A percentile compares a stretch with the other conserved stretches of the same genome.
These are phyloP conservation scores for Pseudocercospora ulei DNA, from an alignment of 2,329 filamentous ascomycete genomes.

Conservation along the genomic window DNA sequence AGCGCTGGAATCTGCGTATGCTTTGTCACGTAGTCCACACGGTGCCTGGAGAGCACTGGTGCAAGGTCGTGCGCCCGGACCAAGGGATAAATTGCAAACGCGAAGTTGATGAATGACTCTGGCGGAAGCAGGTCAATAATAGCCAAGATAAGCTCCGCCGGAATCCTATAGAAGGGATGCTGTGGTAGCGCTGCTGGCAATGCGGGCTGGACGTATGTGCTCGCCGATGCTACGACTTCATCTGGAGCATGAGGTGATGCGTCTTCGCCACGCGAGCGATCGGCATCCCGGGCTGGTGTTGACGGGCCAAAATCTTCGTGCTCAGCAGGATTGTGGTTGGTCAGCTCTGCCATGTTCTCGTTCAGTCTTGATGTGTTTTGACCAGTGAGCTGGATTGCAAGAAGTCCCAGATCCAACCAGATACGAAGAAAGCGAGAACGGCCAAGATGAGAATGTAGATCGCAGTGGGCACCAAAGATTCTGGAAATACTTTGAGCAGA, in stretches of 20 bases:
- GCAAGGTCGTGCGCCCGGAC: constrained; percentile 36
- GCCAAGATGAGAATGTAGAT: constrained; percentile 58
- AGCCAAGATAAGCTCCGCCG: constrained; percentile 41
- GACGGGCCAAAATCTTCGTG: too few species aligned
- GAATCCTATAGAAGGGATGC: constrained; percentile 37
- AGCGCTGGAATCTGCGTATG: constrained; percentile 27
- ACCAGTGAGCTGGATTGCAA: constrained; percentile 18
- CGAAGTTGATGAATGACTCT: constrained; percentile 40
- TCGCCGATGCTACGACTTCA: too few species aligned
- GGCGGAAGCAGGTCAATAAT: constrained; percentile 38
- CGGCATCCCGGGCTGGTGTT: too few species aligned
- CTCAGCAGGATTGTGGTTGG: neutral
- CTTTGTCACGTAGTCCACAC: constrained; percentile 30
- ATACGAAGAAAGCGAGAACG: constrained; percentile 44
- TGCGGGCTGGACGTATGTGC: neutral
- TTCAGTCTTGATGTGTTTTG: constrained; percentile 28
- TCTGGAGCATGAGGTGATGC: too few species aligned
- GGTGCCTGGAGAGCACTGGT: constrained; percentile 29
- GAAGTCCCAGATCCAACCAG: constrained; percentile 37
- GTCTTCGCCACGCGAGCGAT: too few species aligned
- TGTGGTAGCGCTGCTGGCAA: constrained; percentile 11
- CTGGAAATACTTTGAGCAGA: constrained; percentile 66
- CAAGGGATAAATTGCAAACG: constrained; percentile 41
- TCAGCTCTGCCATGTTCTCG: neutral
- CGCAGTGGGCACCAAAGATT: constrained; percentile 63